Percentiles rank a stretch among this genome's conserved stretches.
These are phyloP conservation scores for Pseudogymnoascus sp. DNA, from an alignment of 2,329 filamentous ascomycete genomes.

Conservation along the genomic window DNA sequence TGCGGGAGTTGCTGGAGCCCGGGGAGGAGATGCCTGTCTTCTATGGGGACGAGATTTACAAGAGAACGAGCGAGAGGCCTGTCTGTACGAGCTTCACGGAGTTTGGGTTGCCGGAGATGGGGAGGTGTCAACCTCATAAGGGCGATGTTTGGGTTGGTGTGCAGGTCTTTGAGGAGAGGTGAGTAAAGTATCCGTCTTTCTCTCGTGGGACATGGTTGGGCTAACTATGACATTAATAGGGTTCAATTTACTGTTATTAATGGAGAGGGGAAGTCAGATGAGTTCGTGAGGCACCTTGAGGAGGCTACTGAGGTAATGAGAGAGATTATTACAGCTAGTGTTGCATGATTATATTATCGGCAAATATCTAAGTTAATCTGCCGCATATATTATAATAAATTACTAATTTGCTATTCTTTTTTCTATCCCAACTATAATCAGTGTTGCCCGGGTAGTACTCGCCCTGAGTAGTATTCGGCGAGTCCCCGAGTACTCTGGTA, in stretches of 20 bases:
- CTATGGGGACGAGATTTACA: slow-evolving; percentile 56
- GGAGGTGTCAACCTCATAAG: background rate
- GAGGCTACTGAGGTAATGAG: background rate
- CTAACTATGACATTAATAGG: background rate
- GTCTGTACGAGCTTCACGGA: background rate
- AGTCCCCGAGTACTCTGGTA: background rate
- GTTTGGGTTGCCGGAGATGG: background rate
- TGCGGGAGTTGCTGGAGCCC: slow-evolving; percentile 80
- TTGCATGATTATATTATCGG: background rate
- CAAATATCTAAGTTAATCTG: too few relatives aligned
- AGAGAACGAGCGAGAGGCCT: background rate
- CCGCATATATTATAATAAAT: too few relatives aligned
- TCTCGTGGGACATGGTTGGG: background rate
- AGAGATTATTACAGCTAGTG: background rate
- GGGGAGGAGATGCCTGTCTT: slow-evolving; percentile 75
- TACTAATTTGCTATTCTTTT: too few relatives aligned
- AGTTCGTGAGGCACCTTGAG: background rate
- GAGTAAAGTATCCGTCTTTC: background rate
- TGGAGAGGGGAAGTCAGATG: background rate
- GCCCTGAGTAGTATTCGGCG: too few relatives aligned
- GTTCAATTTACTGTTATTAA: background rate
- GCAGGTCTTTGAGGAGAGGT: background rate
- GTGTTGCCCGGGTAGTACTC: too few relatives aligned
- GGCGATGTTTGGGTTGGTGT: background rate
- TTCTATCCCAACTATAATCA: too few relatives aligned